phyloP scores from a whole-genome alignment of 805 yeast species.

The Teunomyces lycoperdinae region DNA sequence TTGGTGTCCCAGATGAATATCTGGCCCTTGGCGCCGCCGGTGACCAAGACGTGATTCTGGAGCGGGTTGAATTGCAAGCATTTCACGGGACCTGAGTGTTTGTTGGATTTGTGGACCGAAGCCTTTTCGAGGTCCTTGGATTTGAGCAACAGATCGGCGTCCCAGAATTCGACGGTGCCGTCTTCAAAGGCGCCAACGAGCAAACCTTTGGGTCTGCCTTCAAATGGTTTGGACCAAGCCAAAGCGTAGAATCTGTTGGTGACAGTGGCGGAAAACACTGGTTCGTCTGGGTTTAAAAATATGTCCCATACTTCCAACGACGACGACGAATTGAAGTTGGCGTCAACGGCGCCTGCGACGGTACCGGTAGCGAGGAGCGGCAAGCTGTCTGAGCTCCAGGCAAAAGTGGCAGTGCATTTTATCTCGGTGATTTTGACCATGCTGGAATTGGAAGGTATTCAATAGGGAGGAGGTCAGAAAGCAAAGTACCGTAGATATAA shows the following conservation, averaged over 20 bases:
- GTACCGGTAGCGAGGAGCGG: slow-evolving; percentile 89
- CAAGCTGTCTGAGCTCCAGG: slow-evolving; percentile 80
- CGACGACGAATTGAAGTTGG: slow-evolving; percentile 76
- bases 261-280: slow-evolving; percentile 35
- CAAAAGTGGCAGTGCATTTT: slow-evolving; percentile 86
- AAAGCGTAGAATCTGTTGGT: slow-evolving; percentile 62
- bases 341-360: slow-evolving; percentile 94
- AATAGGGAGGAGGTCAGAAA: too few species aligned
- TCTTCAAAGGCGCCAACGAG: slow-evolving; percentile 89
- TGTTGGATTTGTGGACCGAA: slow-evolving; percentile 49
- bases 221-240: slow-evolving; percentile 72
- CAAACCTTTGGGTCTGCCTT: slow-evolving; percentile 47
- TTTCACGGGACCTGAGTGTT: slow-evolving; percentile 70
- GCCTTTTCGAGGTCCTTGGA: slow-evolving; percentile 39
- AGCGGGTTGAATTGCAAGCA: slow-evolving; percentile 74
- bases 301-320: slow-evolving; percentile 79
- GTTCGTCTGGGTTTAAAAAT: slow-evolving; percentile 33
- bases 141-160: slow-evolving; percentile 50
- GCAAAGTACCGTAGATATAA: not conserved
- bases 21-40: slow-evolving; percentile 90
- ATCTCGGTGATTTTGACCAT: slow-evolving; percentile 87
- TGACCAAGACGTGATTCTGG: slow-evolving; percentile 68
- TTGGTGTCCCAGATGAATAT: slow-evolving; percentile 86
- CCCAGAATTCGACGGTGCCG: slow-evolving; percentile 79
- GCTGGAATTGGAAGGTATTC: not conserved